A percentile compares a stretch with the other conserved stretches of the same genome.
Evolutionary conservation across 2,329 filamentous ascomycete species (phyloP).

Genomic region (Colletotrichum cordylinicola): DNA sequence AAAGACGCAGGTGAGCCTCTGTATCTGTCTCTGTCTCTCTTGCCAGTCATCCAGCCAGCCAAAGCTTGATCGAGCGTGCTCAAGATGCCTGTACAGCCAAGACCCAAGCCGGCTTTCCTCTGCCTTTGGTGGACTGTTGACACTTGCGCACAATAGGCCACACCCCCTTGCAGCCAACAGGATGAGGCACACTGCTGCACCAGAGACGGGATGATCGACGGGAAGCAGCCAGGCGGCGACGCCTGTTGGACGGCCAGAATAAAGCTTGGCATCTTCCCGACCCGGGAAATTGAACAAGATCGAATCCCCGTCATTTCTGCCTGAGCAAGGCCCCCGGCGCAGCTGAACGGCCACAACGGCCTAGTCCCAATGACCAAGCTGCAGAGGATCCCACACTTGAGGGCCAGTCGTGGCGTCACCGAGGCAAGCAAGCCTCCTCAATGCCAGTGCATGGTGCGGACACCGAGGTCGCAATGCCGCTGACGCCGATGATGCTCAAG

Average conservation of each 20-base stretch:
- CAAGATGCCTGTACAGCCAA: neutral
- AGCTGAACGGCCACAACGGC: conserved; percentile 4
- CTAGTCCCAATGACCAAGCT: neutral
- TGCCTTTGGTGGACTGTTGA: neutral
- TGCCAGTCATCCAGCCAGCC: neutral
- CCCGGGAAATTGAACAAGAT: conserved; percentile 15
- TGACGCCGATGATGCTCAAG: neutral
- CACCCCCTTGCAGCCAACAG: conserved; percentile 20
- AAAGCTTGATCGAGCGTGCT: neutral
- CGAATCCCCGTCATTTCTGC: conserved; percentile 14
- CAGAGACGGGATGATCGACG: conserved; percentile 22
- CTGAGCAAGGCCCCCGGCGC: neutral
- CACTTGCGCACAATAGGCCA: neutral
- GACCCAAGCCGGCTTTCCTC: conserved; percentile 3
- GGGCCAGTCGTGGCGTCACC: conserved; percentile 5
- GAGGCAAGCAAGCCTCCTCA: neutral
- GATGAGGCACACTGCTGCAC: conserved; percentile 3
- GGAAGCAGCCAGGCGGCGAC: conserved; percentile 20
- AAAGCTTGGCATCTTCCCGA: conserved; percentile 16
- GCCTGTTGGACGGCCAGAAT: conserved; percentile 13
- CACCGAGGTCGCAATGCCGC: neutral
- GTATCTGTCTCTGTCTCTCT: neutral
- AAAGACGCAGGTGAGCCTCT: neutral
- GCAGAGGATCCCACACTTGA: neutral
- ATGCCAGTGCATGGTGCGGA: neutral